Evolutionary conservation across 2,329 filamentous ascomycete species (phyloP), one percentile per base, ranked within the genome.

Genomic region (Xylariaceae sp.): DNA sequence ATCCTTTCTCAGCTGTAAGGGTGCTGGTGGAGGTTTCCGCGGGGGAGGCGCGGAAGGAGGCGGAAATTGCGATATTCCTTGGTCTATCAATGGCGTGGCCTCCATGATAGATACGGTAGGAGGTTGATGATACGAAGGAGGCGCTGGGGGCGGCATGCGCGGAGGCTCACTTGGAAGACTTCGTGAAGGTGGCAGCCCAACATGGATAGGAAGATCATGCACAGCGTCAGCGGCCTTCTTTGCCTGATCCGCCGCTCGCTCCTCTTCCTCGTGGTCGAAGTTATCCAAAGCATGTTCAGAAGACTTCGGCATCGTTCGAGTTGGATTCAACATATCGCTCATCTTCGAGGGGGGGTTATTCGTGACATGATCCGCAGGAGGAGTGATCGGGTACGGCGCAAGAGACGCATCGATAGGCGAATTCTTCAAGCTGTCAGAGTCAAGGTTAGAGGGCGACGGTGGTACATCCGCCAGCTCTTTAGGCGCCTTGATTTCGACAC

Each of bases 1-100:
- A 16, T 69, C 61, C 43, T 75, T 74, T 41, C 78, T 79, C 19
- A 97, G 77, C 64, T 92, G 86, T 48, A 97, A 71, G 2, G 93
- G 92, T 12, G 90, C 89, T 43, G 93, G 93, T 2, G 92, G 91
- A 6, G 87, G 83, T 69, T 96, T 97, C 54, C 92, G 82, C 45
- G 82, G 81, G 13, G 87, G 84, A 1, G 84, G 79, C 2, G 80
- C 77, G 10, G 79, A 75, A 5, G 74, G 72, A 9, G 75, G 71
- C 14, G 80, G 76, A 52, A 84, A 84, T 54, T 78, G 75, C 10
- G 72, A 67, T 5, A 77, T 63, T 2, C 72, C 73, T 28, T 78
- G 73, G 33, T 79, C 74, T 13, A 73, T 60, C 36, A 70, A 66
- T 1, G 76, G 72, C 1, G 73, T 75, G 12, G 78, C 69, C 52